Evolutionary conservation across 2,329 filamentous ascomycete species (phyloP), one percentile per base, ranked within the genome.

Genomic region (Fusarium marasasianum): DNA sequence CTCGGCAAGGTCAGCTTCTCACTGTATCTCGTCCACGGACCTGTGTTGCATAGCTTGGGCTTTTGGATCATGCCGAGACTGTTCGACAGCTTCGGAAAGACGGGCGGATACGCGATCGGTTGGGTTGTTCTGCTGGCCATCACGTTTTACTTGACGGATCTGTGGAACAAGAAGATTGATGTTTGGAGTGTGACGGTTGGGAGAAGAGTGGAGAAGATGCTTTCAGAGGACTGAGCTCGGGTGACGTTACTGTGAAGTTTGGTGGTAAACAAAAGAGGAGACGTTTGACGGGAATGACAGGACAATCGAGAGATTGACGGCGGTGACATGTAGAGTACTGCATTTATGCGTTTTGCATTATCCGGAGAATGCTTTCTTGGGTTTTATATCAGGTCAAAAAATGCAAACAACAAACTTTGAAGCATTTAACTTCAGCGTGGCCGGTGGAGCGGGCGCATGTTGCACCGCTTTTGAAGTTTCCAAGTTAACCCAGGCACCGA

Each of bases 1-100:
- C 77, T 84, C 1, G 83, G 83, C 18, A 79, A 77, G 53, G 77
- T 84, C 65, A 84, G 82, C 67, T 84, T 84, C 76, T 83, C 82
- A 3, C 73, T 84, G n/a, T 84, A 84, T 65, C 81, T 84, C 9
- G 77, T 84, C 10, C 83, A 84, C 75, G 91, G 90, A 0, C 90
- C 90, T 0, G 81, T 93, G 2, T 79, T 92, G 9, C 88, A 86
- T 83, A 85, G 85, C 5, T 68, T 92, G 9, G 91, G 90, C 44
- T 90, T 93, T 78, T 85, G 91, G 68, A 55, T 94, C 48, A 84
- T 84, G 83, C 83, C 83, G 10, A 73, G 82, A 14, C 73, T 84
- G 6, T 84, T 84, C 48, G 83, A 84, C 26, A 73, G 61, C 18
- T 78, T 84, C 20, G 82, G 82, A 10, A 72, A 75, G 24, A 63